phyloP scores from a whole-genome alignment of 495 filamentous ascomycete species.

The Elaphomyces granulatus region DNA sequence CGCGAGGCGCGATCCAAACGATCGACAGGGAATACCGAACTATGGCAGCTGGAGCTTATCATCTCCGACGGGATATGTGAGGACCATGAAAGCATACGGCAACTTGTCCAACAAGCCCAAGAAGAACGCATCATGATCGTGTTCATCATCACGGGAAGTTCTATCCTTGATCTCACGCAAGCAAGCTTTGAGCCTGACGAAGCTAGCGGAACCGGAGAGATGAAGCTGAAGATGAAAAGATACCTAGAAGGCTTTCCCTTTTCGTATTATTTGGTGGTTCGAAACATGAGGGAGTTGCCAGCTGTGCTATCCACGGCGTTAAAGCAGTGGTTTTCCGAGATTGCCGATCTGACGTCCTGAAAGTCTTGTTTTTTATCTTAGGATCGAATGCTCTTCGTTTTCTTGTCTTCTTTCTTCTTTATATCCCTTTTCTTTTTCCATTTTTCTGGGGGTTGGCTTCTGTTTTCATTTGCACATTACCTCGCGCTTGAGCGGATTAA shows the following conservation, averaged over 20 bases:
- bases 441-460: no score
- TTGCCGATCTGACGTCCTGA: constrained; percentile 46
- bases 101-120: constrained; percentile 70
- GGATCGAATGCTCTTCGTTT: constrained; percentile 2
- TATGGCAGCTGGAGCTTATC: constrained; percentile 94
- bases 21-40: constrained; percentile 38
- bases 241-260: constrained; percentile 97
- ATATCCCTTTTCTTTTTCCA: no score
- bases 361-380: not conserved
- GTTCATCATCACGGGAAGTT: constrained; percentile 64
- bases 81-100: constrained; percentile 66
- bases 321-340: constrained; percentile 94
- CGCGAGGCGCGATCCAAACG: constrained; percentile 51
- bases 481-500: no score
- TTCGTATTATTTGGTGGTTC: constrained; percentile 85
- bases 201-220: constrained; percentile 35
- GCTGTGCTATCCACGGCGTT: constrained; percentile 74
- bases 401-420: no score
- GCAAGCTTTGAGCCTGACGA: constrained; percentile 58
- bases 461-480: no score
- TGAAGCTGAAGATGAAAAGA: constrained; percentile 60
- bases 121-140: constrained; percentile 97
- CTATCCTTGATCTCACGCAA: constrained; percentile 67
- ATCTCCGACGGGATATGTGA: constrained; percentile 89
- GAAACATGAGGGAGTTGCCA: constrained; percentile 80